Conservation (phyloP, 306 rosid genomes). For the Argentina anserina region DNA sequence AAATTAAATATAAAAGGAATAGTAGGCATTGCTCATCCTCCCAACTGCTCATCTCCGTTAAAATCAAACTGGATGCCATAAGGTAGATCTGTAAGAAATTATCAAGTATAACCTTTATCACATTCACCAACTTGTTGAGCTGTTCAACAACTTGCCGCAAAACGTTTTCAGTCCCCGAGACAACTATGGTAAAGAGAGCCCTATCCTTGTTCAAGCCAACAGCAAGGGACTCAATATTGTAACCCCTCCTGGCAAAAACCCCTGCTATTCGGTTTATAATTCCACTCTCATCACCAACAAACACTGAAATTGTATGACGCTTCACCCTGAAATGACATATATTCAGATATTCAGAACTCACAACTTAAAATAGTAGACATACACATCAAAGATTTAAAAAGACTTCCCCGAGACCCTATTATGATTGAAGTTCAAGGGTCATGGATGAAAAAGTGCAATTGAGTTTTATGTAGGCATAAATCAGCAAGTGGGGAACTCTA, state of each 20-base stretch:
- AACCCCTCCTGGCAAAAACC: constrained; percentile 63
- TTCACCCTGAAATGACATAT: constrained; percentile 40
- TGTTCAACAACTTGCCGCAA: constrained; percentile 58
- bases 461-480: not conserved
- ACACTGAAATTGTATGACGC: constrained; percentile 57
- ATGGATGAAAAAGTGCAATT: not conserved
- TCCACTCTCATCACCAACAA: constrained; percentile 69
- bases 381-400: constrained; percentile 2
- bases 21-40: not conserved
- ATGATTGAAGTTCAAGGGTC: not conserved
- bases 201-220: constrained; percentile 61
- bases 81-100: not conserved
- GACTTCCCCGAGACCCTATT: not conserved
- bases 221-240: constrained; percentile 63
- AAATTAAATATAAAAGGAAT: not conserved
- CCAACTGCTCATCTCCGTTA: no score
- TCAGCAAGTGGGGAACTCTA: not conserved
- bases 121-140: constrained; percentile 60
- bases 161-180: constrained; percentile 49
- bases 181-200: constrained; percentile 62
- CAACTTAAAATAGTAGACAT: not conserved
- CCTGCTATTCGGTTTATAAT: constrained; percentile 65
- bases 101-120: constrained; percentile 39
- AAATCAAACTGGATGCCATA: no score
- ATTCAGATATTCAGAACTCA: not conserved